Conservation (phyloP, 2,329 filamentous ascomycete species). For the Diaporthe sp. region DNA sequence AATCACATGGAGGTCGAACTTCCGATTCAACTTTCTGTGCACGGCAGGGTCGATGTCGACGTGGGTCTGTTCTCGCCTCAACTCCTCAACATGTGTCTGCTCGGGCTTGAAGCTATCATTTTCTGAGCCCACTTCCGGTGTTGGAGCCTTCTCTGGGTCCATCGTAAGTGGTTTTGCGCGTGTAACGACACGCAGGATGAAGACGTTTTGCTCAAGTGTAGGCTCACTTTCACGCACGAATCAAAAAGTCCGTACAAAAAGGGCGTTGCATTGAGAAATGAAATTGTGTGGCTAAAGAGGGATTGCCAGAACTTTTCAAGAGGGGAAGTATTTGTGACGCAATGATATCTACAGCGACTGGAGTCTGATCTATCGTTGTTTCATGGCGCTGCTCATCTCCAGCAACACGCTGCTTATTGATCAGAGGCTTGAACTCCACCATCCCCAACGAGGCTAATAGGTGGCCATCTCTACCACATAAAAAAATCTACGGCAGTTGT, state of each 20-base stretch:
- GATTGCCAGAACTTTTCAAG: neutral
- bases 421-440: neutral
- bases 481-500: neutral
- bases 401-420: neutral
- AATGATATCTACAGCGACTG: neutral
- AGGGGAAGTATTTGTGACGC: neutral
- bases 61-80: slow-evolving; percentile 29
- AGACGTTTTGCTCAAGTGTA: neutral
- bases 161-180: neutral
- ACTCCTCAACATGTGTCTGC: slow-evolving; percentile 30
- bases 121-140: slow-evolving; percentile 9
- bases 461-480: neutral
- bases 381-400: slow-evolving; percentile 8
- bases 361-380: neutral
- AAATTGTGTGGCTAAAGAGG: neutral
- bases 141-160: slow-evolving; percentile 18
- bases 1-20: slow-evolving; percentile 47
- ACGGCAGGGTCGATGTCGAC: slow-evolving; percentile 40
- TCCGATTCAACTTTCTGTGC: slow-evolving; percentile 45
- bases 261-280: no score
- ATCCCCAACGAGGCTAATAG: neutral
- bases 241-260: neutral
- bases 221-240: neutral
- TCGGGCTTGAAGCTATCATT: neutral
- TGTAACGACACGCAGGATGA: neutral